Percentiles rank a stretch among this genome's conserved stretches.
These are phyloP conservation scores for Lasiodiplodia sp. DNA, from an alignment of 2,329 filamentous ascomycete species.

Conservation along the genomic window DNA sequence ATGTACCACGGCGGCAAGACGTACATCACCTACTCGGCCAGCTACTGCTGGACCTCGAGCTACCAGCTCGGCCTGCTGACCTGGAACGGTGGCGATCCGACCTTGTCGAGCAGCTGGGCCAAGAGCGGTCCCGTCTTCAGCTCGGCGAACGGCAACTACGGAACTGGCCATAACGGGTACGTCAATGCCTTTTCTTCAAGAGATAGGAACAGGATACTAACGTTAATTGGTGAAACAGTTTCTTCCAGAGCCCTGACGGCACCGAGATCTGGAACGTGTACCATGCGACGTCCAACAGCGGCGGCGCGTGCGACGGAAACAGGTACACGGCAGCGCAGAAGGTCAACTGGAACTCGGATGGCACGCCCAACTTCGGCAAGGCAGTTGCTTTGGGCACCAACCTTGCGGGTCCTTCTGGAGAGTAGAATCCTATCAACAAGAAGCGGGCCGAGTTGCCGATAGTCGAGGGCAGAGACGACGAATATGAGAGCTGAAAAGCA, in stretches of 20 bases:
- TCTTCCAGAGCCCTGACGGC: constrained; percentile 65
- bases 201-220: not conserved
- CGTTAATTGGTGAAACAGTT: constrained; percentile 45
- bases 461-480: not conserved
- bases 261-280: constrained; percentile 64
- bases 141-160: constrained; percentile 64
- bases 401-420: constrained; percentile 46
- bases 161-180: constrained; percentile 62
- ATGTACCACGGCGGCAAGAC: constrained; percentile 63
- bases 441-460: not conserved
- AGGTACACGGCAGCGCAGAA: constrained; percentile 63
- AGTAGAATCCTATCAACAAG: constrained; percentile 32
- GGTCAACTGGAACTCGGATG: constrained; percentile 59
- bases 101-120: constrained; percentile 55
- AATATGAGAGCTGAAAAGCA: not conserved
- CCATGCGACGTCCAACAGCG: constrained; percentile 60
- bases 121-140: constrained; percentile 62
- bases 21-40: constrained; percentile 63
- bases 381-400: constrained; percentile 41
- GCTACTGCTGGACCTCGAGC: constrained; percentile 63
- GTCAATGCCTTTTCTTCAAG: not conserved
- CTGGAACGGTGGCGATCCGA: constrained; percentile 62
- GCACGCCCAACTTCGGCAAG: constrained; percentile 61
- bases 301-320: constrained; percentile 61
- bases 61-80: constrained; percentile 64